Percentiles rank a stretch among this genome's conserved stretches.
These are phyloP conservation scores for Ganoderma boninense DNA, from an alignment of 1,284 basidiomycete genomes.

Conservation along the genomic window DNA sequence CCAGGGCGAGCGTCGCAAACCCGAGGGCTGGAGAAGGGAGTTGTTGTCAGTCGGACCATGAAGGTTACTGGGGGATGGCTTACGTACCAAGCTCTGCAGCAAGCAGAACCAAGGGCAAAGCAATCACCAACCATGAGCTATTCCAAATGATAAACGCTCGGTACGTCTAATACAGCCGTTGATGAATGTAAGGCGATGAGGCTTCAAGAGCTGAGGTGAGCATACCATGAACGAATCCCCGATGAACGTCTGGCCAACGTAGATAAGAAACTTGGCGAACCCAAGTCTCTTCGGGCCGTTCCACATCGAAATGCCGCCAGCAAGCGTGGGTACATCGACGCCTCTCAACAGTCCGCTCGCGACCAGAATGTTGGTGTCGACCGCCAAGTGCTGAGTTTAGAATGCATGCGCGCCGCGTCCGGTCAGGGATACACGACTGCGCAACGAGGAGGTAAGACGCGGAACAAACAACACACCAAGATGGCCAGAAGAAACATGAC, in stretches of 20 bases:
- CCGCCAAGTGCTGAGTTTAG: background rate
- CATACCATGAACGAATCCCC: conserved; percentile 8
- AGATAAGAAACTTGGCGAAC: background rate
- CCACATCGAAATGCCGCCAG: background rate
- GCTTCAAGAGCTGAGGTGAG: background rate
- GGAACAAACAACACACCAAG: no score
- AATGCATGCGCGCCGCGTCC: no score
- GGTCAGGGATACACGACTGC: background rate
- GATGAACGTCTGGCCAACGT: conserved; percentile 5
- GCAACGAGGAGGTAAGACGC: no score
- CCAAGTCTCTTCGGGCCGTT: conserved; percentile 2
- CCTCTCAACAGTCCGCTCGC: conserved; percentile 4
- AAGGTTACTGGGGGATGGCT: no score
- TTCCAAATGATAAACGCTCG: conserved; percentile 30
- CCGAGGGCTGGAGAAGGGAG: conserved; percentile 13
- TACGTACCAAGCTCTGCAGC: conserved; percentile 18
- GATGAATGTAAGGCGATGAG: no score
- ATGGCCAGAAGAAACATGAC: conserved; percentile 5
- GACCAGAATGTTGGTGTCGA: conserved; percentile 2
- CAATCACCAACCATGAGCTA: conserved; percentile 19
- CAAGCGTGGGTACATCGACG: background rate
- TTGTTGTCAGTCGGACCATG: background rate
- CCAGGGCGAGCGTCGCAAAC: background rate
- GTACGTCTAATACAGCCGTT: conserved; percentile 18
- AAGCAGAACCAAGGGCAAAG: conserved; percentile 4